Evolutionary conservation across 345 rosid species (phyloP).

Genomic region (Citrus trifoliata): DNA sequence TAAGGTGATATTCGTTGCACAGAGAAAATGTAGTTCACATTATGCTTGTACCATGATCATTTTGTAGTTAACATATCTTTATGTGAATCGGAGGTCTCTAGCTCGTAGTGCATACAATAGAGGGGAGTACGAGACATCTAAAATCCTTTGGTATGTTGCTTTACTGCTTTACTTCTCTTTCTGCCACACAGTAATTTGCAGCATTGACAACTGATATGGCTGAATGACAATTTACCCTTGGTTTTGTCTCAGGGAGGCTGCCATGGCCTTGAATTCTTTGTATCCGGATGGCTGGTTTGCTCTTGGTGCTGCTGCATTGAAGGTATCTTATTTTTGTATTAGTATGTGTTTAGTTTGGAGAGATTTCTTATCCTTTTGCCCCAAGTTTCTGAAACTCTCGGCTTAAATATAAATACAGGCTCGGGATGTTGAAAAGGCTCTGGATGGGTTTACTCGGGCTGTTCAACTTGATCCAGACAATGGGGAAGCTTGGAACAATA

Average conservation of each 20-base stretch:
- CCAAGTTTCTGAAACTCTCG: conserved; percentile 14
- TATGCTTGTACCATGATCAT: conserved; percentile 5
- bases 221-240: conserved; percentile 14
- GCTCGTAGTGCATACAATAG: conserved; percentile 87
- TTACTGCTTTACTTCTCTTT: background rate
- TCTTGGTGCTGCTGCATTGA: conserved; percentile 92
- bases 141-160: conserved; percentile 64
- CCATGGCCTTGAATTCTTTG: conserved; percentile 87
- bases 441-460: conserved; percentile 81
- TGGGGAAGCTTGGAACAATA: conserved; percentile 98
- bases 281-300: conserved; percentile 99
- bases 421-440: conserved; percentile 80
- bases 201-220: conserved; percentile 15
- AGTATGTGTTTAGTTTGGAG: background rate
- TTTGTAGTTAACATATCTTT: conserved; percentile 14
- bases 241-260: conserved; percentile 69
- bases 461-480: conserved; percentile 98
- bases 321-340: conserved; percentile 42
- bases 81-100: conserved; percentile 60
- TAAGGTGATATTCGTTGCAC: conserved; percentile 47
- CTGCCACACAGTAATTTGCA: background rate
- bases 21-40: background rate
- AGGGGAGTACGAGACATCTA: conserved; percentile 79
- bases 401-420: conserved; percentile 44
- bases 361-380: background rate